Base-by-base conservation (phyloP, 805 yeast genomes). In the Cyberlindnera amylophila region DNA sequence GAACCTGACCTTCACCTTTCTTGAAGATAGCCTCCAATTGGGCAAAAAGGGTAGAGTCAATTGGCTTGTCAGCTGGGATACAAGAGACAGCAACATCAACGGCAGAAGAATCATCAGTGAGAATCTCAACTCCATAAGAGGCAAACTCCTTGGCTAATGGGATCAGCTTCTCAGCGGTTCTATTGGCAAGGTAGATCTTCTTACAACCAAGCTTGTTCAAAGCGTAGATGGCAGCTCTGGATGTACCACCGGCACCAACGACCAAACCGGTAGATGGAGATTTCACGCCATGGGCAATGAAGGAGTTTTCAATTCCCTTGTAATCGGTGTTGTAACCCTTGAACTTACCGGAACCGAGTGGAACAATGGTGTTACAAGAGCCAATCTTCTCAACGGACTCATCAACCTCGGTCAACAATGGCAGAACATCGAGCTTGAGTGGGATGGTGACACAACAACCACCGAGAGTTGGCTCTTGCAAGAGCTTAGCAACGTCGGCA, bases 361-460 rank as follows among this genome's bases (percentile, higher is more conserved):
- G 85, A 30, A 74, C 71, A 38, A 93, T 75, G 0, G 99, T 93
- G 66, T 93, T 93, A 41, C 93, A 89, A 16, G 99, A 98, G 32
- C 98, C 98, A 54, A 93, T 87, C n/a, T 63, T 53, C 49, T 72
- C 61, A 13, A 95, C 98, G 14, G 95, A 78, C n/a, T 77, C 82
- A 7, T 88, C 75, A 32, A 91, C 67, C 46, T 76, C 81, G 47
- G 72, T 70, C 50, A 83, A 73, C 50, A 77, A 75, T 51, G 79
- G 71, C 67, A 86, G 79, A 49, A 91, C 81, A 45, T 83, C 95
- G 42, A 88, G 58, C 61, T 93, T 93, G 59, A 91, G 70, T 4
- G 99, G 99, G 59, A 91, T 91, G 2, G 99, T 93, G 7, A 93
- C 87, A 5, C 96, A 90, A 48, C 86, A 79, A n/a, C 99, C 99